Percentiles rank a stretch among this genome's conserved stretches.
Conservation (phyloP, 306 rosid genomes). For the Herpetospermum pedunculosum region DNA sequence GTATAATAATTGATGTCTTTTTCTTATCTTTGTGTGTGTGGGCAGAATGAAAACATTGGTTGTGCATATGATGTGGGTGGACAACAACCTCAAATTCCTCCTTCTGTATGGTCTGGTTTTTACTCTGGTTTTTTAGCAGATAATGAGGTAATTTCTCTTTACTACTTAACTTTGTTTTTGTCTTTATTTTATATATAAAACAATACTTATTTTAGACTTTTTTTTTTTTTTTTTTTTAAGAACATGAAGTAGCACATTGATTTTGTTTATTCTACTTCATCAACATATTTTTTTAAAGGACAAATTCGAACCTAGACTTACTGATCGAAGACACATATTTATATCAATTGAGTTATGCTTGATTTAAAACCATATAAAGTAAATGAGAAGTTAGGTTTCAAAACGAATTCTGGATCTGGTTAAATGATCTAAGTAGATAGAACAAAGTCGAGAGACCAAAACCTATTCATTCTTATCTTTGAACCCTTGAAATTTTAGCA, state of each 20-base stretch:
- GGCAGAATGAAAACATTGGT: slow-evolving; percentile 21
- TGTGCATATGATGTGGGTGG: background rate
- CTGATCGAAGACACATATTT: no score
- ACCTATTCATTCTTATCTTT: no score
- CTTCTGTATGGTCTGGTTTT: slow-evolving; percentile 14
- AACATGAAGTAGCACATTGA: no score
- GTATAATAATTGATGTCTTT: background rate
- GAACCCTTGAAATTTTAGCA: no score
- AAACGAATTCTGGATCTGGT: background rate
- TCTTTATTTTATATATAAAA: background rate
- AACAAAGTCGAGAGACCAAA: no score
- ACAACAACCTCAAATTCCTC: slow-evolving; percentile 13
- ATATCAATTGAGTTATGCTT: no score
- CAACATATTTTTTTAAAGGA: no score
- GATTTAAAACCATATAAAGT: background rate
- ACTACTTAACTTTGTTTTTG: background rate
- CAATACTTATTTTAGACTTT: background rate
- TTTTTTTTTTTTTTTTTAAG: no score
- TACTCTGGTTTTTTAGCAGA: slow-evolving; percentile 21
- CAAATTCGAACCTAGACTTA: no score
- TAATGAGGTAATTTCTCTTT: slow-evolving; percentile 17
- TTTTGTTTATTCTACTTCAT: no score
- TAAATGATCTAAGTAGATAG: no score
- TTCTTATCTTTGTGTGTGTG: background rate
- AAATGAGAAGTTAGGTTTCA: background rate